Base-by-base conservation (phyloP, 1,284 basidiomycete genomes). In the Malassezia restricta region DNA sequence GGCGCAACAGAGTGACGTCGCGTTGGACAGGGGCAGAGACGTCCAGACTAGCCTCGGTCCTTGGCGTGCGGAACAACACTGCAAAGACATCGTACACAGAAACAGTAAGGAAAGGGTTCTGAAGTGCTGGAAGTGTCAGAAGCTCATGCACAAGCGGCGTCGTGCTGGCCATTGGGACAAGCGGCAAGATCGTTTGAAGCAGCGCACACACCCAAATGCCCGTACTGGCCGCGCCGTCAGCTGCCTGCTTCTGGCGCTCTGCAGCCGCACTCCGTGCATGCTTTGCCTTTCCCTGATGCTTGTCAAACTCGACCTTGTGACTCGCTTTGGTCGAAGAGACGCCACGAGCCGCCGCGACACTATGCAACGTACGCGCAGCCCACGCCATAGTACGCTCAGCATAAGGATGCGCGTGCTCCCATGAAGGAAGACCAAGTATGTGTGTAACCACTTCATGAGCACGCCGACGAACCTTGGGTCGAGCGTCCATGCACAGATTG, bases 391-490 rank as follows among this genome's bases (percentile, higher is more conserved):
- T 86, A 61, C 59, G 56, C 59, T 82, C 82, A 4, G 81, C 80
- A 61, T 92, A 98, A 0, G 92, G 90, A 76, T 96, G 92, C 91
- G 78, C 4, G 5, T 59, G 57, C 42, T 57, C 45, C 49, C 49
- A 48, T 4, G 37, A 14, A 15, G 61, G 54, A 2, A 51, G 54
- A 2, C 58, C 52, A 1, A 73, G 65, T 17, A 90, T 78, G 61
- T 86, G 83, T 58, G 79, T 79, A 38, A 98, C 79, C 20, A 87
- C 80, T 63, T 95, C 89, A 51, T 85, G 84, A 8, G 92, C 90
- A 59, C 84, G 82, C 75, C 83, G 90, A 52, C 94, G 82, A 43
- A 98, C 88, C 77, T 98, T 96, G 33, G 94, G 92, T 41, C 92
- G 78, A 1, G 83, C 80, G 76, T 98, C 92, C 45, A 89, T 77